Conservation (phyloP, 2,329 filamentous ascomycete genomes). For the Mariannaea elegans region DNA sequence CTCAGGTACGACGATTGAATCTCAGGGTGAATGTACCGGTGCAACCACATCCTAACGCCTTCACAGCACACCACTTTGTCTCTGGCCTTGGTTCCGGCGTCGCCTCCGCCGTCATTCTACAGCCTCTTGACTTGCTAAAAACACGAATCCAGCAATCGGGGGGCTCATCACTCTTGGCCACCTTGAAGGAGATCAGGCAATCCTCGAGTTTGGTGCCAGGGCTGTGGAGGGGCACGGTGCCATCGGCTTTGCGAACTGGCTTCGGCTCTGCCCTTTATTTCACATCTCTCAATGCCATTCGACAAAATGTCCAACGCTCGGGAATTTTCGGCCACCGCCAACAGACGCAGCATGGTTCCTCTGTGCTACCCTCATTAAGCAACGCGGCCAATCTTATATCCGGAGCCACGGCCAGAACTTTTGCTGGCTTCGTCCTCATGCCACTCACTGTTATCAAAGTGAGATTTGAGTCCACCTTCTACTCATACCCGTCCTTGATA, state of each 20-base stretch:
- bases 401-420: constrained; percentile 83
- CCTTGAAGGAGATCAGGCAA: constrained; percentile 55
- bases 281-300: constrained; percentile 82
- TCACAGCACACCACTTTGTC: constrained; percentile 81
- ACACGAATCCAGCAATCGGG: constrained; percentile 92
- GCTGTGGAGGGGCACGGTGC: constrained; percentile 92
- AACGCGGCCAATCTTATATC: constrained; percentile 87
- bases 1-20: constrained; percentile 36
- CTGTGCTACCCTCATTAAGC: constrained; percentile 81
- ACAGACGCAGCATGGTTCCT: constrained; percentile 58
- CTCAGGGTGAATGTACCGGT: constrained; percentile 6
- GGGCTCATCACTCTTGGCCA: constrained; percentile 66
- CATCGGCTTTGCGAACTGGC: constrained; percentile 92
- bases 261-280: constrained; percentile 96
- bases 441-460: constrained; percentile 97
- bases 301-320: constrained; percentile 64
- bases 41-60: constrained; percentile 25
- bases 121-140: constrained; percentile 95
- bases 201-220: constrained; percentile 70
- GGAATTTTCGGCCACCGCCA: constrained; percentile 34
- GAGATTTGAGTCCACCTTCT: constrained; percentile 89
- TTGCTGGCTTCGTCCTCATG: constrained; percentile 92
- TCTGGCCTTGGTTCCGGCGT: constrained; percentile 90
- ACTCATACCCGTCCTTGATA: constrained; percentile 80
- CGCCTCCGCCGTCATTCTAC: constrained; percentile 86